Base-by-base conservation (phyloP, 1,284 basidiomycete species). In the Earliella scabrosa region DNA sequence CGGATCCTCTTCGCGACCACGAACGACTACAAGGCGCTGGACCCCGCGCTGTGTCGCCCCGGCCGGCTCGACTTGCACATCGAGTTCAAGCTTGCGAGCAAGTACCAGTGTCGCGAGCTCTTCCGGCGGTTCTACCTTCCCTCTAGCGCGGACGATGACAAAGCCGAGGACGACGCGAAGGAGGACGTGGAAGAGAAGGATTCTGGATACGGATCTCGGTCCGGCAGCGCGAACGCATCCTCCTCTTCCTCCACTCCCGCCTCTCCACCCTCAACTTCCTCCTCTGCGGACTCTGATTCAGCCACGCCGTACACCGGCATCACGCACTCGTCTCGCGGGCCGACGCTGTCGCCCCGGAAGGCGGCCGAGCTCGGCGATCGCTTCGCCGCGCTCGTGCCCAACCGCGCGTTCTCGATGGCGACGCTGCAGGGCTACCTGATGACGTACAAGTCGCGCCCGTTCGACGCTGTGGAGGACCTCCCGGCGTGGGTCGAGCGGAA, bases 31-130 rank as follows among this genome's bases (percentile, higher is more conserved):
- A 63, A 69, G 9, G 74, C 80, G 4, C 81, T 92, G 18, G 90
- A 92, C 59, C 78, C 87, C 2, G 90, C 90, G 1, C 78, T 92
- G 21, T 83, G 81, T 60, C 82, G 90, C n/a, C 87, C 90, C 2
- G 90, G 90, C 34, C 84, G 90, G 5, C 87, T 92, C 81, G 90
- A 92, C 68, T 65, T 91, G n/a, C 87, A 90, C 63, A 73, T 92
- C 52, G 82, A 90, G 63, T 92, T 91, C 71, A 81, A 81, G 63
- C 75, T 85, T 21, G 85, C 90, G 8, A 88, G 85, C 66, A 79
- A 75, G 53, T 83, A 79, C 70, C 88, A 92, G 65, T 86, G 85
- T 1, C 71, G 71, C 34, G 80, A 85, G 62, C 73, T 92, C 2
- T 92, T 84, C 71, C 77, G 75, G 41, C 77, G 80, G 49, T 92